phyloP scores from a whole-genome alignment of 768 basidiomycete species.

The Termitomyces heimii region DNA sequence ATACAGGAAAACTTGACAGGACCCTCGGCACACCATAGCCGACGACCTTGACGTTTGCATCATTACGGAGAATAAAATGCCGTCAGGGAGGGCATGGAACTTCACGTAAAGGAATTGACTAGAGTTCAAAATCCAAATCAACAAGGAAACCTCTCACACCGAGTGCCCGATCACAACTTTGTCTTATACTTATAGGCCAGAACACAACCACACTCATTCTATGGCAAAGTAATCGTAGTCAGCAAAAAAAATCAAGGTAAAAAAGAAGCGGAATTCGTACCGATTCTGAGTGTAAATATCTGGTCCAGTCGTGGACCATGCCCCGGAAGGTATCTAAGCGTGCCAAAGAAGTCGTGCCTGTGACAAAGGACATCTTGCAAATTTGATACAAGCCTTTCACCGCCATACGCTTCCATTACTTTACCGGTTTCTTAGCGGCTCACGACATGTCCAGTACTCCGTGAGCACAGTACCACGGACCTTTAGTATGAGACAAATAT shows the following conservation, averaged over 20 bases:
- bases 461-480: conserved; percentile 1
- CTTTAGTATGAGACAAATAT: conserved; percentile 17
- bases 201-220: conserved; percentile 34
- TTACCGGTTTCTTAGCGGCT: too few relatives aligned
- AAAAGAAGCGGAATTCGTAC: conserved; percentile 18
- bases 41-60: too few relatives aligned
- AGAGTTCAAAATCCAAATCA: background rate
- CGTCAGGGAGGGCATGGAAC: too few relatives aligned
- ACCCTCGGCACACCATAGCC: too few relatives aligned
- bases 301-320: conserved; percentile 48
- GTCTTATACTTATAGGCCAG: too few relatives aligned
- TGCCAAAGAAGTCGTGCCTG: conserved; percentile 31
- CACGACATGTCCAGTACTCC: too few relatives aligned
- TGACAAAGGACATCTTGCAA: conserved; percentile 24
- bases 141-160: conserved; percentile 9
- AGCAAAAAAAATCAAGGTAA: too few relatives aligned
- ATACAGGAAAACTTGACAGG: too few relatives aligned
- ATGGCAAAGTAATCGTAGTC: conserved; percentile 28
- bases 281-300: conserved; percentile 28
- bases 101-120: background rate
- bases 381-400: background rate
- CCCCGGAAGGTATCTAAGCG: conserved; percentile 39
- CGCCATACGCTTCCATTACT: background rate
- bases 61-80: too few relatives aligned
- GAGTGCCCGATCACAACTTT: too few relatives aligned